Conservation (phyloP, 1,139 yeast genomes). For the Schizosaccharomyces versatilis region DNA sequence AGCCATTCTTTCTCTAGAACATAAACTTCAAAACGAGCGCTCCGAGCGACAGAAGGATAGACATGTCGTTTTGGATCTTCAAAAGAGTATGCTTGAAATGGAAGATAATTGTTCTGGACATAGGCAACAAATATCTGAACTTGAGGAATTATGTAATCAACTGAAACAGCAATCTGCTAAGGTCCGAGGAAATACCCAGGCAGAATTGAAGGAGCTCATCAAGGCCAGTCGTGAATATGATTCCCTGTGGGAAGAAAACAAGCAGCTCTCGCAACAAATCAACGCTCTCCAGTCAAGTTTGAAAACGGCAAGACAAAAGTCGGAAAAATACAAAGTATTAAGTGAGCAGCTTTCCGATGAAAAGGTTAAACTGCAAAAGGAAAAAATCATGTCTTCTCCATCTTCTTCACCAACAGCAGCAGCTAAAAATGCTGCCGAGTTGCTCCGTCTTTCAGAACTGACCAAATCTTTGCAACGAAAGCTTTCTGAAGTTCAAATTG, state of each 20-base stretch:
- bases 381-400: not conserved
- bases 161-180: not conserved
- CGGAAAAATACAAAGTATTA: not conserved
- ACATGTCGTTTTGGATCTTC: not conserved
- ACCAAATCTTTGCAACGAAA: not conserved
- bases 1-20: slow-evolving; percentile 1
- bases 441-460: not conserved
- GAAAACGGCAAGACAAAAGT: no score
- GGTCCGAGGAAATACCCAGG: not conserved
- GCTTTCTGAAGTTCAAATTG: not conserved
- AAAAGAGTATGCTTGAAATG: not conserved
- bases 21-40: not conserved
- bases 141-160: not conserved
- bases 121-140: not conserved
- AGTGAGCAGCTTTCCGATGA: not conserved
- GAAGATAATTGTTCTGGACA: not conserved
- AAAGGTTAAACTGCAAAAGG: not conserved
- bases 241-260: not conserved
- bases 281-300: not conserved
- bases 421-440: not conserved
- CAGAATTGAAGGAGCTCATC: not conserved
- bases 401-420: not conserved
- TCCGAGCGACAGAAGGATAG: not conserved
- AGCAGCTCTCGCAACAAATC: not conserved
- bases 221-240: not conserved